Evolutionary conservation across 768 basidiomycete species (phyloP).

Genomic region (Arthromyces matolae): DNA sequence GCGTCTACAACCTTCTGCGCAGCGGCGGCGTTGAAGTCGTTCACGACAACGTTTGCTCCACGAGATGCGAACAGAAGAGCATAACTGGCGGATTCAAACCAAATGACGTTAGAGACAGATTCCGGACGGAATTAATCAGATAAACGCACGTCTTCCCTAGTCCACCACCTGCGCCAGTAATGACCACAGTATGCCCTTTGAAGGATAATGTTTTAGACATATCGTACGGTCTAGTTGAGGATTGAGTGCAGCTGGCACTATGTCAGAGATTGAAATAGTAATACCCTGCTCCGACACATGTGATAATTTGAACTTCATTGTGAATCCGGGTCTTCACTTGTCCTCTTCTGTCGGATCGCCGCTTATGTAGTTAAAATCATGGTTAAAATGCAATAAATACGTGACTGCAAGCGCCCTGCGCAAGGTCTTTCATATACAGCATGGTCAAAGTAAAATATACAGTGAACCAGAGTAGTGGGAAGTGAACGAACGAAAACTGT

Average conservation of each 20-base stretch:
- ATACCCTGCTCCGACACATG: constrained; percentile 17
- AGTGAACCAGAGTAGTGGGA: constrained; percentile 4
- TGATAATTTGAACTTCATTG: constrained; percentile 15
- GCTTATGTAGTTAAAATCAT: not conserved
- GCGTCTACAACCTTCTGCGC: constrained; percentile 92
- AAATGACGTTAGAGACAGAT: constrained; percentile 10
- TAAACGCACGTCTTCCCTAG: constrained; percentile 78
- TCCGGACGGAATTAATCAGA: not conserved
- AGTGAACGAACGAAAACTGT: constrained; percentile 14
- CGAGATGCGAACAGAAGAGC: constrained; percentile 88
- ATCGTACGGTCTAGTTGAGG: too few species aligned
- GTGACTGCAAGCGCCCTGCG: constrained; percentile 27
- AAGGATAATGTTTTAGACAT: constrained; percentile 60
- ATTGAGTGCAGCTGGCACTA: too few species aligned
- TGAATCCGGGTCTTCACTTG: not conserved
- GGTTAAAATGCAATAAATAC: constrained; percentile 22
- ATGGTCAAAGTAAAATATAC: constrained; percentile 16
- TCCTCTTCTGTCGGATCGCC: not conserved
- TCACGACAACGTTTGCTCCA: constrained; percentile 93
- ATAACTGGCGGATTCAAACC: constrained; percentile 55
- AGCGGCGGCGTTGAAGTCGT: constrained; percentile 85
- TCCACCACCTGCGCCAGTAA: constrained; percentile 96
- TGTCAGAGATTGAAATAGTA: too few species aligned
- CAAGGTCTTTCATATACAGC: constrained; percentile 34
- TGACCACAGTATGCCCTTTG: constrained; percentile 85